Conservation (phyloP, 2,329 filamentous ascomycete genomes). For the Sporothrix variecibatus region DNA sequence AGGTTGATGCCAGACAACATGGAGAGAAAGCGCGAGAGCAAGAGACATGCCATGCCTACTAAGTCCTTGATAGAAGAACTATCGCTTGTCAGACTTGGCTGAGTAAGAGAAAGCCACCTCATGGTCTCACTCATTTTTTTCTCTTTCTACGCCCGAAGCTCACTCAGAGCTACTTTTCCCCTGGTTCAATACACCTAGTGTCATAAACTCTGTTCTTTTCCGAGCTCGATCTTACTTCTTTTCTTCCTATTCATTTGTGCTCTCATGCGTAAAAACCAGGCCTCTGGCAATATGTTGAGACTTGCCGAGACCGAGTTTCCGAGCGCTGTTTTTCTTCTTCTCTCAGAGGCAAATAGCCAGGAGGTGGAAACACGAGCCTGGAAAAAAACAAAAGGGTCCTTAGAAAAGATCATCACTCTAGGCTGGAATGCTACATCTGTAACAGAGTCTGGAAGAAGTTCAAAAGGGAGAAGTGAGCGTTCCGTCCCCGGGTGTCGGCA, state of each 20-base stretch:
- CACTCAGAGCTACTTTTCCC: neutral
- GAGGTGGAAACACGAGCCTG: neutral
- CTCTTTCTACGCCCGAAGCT: neutral
- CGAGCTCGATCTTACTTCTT: neutral
- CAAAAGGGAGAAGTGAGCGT: neutral
- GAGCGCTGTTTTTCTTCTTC: neutral
- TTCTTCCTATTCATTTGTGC: slow-evolving; percentile 4
- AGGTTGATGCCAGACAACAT: neutral
- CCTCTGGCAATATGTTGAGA: neutral
- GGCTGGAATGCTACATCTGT: neutral
- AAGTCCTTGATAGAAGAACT: too few species aligned
- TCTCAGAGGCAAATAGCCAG: neutral
- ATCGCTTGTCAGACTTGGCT: neutral
- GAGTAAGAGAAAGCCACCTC: neutral
- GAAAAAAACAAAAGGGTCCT: neutral
- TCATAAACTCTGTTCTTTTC: neutral
- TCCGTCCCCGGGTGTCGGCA: neutral
- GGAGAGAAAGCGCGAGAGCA: neutral
- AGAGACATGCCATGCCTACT: neutral
- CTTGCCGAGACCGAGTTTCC: neutral
- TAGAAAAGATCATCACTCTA: neutral
- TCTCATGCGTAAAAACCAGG: slow-evolving; percentile 20
- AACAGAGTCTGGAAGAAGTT: neutral
- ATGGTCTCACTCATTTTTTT: neutral
- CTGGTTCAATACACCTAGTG: neutral